Conservation (phyloP, 768 basidiomycete species). For the Trametes coccinea region DNA sequence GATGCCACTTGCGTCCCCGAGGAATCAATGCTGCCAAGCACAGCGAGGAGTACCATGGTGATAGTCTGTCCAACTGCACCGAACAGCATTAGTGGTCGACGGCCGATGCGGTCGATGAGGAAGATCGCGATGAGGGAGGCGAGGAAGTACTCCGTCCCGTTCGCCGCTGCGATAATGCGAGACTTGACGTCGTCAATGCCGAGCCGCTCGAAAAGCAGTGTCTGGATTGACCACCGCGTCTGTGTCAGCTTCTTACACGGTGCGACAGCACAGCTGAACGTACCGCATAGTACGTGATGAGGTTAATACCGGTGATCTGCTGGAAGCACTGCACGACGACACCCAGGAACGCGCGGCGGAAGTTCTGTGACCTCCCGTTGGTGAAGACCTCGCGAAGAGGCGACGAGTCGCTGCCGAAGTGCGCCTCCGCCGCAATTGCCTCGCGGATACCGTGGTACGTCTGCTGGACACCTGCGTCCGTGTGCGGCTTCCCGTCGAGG, state of each 20-base stretch:
- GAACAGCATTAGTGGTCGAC: constrained; percentile 70
- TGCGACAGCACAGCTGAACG: constrained; percentile 33
- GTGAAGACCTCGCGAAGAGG: constrained; percentile 55
- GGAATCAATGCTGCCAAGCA: constrained; percentile 54
- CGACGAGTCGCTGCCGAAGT: constrained; percentile 31
- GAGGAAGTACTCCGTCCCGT: constrained; percentile 71
- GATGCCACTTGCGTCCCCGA: constrained; percentile 51
- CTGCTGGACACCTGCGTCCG: constrained; percentile 47
- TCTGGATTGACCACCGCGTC: constrained; percentile 41
- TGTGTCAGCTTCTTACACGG: constrained; percentile 8
- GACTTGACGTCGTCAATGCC: constrained; percentile 59
- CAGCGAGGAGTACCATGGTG: constrained; percentile 61
- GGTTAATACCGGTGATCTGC: constrained; percentile 67
- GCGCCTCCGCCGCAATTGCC: constrained; percentile 46
- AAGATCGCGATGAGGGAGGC: constrained; percentile 72
- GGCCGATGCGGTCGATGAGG: constrained; percentile 71
- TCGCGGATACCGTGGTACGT: constrained; percentile 58
- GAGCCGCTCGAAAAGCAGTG: constrained; percentile 57
- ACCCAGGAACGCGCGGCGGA: constrained; percentile 56
- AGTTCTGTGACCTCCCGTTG: constrained; percentile 59
- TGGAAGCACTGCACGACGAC: constrained; percentile 66
- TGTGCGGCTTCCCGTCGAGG: constrained; percentile 51
- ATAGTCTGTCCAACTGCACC: constrained; percentile 61
- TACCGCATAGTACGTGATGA: constrained; percentile 56
- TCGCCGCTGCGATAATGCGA: constrained; percentile 63